Evolutionary conservation across 192 early-diverging fungal species (phyloP).

Genomic region (Umbelopsis vinacea): DNA sequence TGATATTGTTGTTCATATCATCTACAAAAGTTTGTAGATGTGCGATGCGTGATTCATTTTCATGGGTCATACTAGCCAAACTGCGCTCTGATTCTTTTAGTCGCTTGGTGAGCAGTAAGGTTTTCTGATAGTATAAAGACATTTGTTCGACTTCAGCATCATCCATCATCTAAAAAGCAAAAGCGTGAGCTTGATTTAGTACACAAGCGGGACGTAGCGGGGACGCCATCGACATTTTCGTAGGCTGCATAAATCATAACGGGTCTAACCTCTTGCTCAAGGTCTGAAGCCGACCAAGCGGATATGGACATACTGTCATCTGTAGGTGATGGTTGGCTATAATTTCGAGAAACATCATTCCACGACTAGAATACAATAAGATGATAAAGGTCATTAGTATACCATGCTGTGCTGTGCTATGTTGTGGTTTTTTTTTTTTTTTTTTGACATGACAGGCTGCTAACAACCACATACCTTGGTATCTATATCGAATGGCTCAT

Average conservation of each 20-base stretch:
- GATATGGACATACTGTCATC: conserved; percentile 15
- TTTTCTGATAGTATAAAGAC: conserved; percentile 39
- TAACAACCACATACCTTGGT: neutral
- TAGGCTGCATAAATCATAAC: neutral
- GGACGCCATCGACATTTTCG: too few species aligned
- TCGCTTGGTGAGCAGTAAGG: conserved; percentile 42
- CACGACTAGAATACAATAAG: neutral
- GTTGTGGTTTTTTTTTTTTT: too few species aligned
- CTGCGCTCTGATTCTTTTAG: conserved; percentile 50
- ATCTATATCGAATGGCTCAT: conserved; percentile 4
- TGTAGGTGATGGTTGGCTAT: neutral
- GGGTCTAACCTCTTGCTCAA: conserved; percentile 14
- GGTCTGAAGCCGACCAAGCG: conserved; percentile 8
- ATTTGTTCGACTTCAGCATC: conserved; percentile 32
- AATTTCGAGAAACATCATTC: neutral
- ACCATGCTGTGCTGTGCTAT: neutral
- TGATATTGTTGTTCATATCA: conserved; percentile 44
- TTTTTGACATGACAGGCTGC: too few species aligned
- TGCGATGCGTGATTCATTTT: conserved; percentile 50
- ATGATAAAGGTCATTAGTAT: neutral
- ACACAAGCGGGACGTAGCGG: too few species aligned
- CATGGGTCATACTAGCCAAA: conserved; percentile 45
- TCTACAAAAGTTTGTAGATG: conserved; percentile 46
- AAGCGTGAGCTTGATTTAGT: neutral
- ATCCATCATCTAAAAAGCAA: conserved; percentile 15